Evolutionary conservation across 2,329 filamentous ascomycete genomes (phyloP).

Genomic region (Fusarium nanum): DNA sequence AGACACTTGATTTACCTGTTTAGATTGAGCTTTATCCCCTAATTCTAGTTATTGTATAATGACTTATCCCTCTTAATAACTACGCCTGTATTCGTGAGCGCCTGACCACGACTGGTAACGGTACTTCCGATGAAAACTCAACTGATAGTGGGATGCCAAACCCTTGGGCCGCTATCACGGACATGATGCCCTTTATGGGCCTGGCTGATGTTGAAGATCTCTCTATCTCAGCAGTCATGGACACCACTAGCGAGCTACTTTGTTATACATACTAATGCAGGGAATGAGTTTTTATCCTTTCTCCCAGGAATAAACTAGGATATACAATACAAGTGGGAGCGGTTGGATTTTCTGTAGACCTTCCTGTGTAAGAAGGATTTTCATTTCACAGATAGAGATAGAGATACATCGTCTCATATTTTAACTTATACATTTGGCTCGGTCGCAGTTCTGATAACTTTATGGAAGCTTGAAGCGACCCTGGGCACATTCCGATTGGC

Average conservation of each 20-base stretch:
- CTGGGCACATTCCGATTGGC: rapidly evolving
- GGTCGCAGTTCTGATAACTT: too few species aligned
- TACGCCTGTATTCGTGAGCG: conserved; percentile 11
- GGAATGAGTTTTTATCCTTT: too few species aligned
- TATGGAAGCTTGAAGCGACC: rapidly evolving
- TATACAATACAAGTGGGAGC: too few species aligned
- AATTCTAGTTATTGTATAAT: too few species aligned
- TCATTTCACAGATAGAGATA: too few species aligned
- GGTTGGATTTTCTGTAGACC: too few species aligned
- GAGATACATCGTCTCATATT: rapidly evolving
- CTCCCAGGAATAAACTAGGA: too few species aligned
- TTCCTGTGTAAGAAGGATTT: too few species aligned
- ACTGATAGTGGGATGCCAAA: not conserved
- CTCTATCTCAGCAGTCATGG: not conserved
- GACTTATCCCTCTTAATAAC: not conserved
- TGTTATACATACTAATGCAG: not conserved
- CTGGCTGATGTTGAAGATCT: not conserved
- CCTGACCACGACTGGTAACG: not conserved
- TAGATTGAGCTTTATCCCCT: too few species aligned
- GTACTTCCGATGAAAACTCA: not conserved
- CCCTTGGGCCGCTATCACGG: not conserved
- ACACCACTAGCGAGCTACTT: not conserved
- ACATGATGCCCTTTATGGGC: not conserved
- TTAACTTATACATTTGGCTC: too few species aligned
- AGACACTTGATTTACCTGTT: too few species aligned